Conservation (phyloP, 2,329 filamentous ascomycete species). For the Volutella citrinella region DNA sequence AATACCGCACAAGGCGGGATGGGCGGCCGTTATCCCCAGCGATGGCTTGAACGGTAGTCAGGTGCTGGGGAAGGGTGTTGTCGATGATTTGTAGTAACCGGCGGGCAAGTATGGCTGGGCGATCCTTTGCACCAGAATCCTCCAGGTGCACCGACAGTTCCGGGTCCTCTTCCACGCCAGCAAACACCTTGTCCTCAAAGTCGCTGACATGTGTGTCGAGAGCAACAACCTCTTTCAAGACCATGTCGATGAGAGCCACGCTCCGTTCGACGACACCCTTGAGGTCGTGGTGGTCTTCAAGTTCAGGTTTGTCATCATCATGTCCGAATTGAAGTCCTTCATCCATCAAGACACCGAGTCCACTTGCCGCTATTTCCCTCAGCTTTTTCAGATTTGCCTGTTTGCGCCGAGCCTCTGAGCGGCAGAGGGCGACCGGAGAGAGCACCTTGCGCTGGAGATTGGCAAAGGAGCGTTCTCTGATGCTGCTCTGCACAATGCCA, state of each 20-base stretch:
- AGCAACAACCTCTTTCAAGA: conserved; percentile 68
- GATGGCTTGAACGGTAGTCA: conserved; percentile 50
- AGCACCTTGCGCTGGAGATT: conserved; percentile 71
- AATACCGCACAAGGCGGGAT: conserved; percentile 74
- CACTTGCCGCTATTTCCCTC: conserved; percentile 78
- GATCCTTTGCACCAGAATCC: conserved; percentile 41
- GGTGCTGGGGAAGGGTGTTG: conserved; percentile 65
- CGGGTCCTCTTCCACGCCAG: conserved; percentile 58
- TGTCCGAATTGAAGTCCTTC: conserved; percentile 72
- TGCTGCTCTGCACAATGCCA: conserved; percentile 70
- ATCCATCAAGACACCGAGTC: conserved; percentile 81
- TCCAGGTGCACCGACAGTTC: conserved; percentile 53
- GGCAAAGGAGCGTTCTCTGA: conserved; percentile 67
- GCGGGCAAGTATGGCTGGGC: conserved; percentile 60
- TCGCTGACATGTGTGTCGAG: conserved; percentile 60
- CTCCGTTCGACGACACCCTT: conserved; percentile 77
- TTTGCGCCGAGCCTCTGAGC: conserved; percentile 73
- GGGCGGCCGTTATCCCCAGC: conserved; percentile 71
- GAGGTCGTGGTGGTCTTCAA: conserved; percentile 49
- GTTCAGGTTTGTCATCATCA: conserved; percentile 55
- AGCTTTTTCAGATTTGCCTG: conserved; percentile 68
- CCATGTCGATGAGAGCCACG: conserved; percentile 80
- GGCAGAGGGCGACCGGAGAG: conserved; percentile 73
- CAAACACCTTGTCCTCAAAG: conserved; percentile 65
- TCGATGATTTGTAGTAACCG: conserved; percentile 69